phyloP scores from a whole-genome alignment of 495 filamentous ascomycete species.

The Talaromyces stipitatus region DNA sequence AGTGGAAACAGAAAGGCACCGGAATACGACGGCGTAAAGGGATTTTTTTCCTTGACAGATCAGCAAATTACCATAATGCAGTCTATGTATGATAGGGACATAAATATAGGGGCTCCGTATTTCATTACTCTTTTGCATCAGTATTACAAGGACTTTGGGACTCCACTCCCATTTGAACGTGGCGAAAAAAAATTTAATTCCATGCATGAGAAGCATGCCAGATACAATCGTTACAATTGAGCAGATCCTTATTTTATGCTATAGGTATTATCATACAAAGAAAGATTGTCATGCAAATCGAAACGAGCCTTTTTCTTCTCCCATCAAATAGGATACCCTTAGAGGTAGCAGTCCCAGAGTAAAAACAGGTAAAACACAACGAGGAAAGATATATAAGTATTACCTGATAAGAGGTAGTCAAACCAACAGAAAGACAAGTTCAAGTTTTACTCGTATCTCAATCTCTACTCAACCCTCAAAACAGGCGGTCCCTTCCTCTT shows the following conservation, averaged over 20 bases:
- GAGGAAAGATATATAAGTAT: no score
- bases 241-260: background rate
- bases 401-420: no score
- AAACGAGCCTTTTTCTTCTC: background rate
- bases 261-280: conserved; percentile 4
- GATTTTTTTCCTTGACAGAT: no score
- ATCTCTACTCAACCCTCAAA: conserved; percentile 69
- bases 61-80: background rate
- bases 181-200: no score
- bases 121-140: background rate
- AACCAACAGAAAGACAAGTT: background rate
- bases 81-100: background rate
- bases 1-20: no score
- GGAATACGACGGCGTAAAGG: no score
- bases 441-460: background rate
- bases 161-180: no score
- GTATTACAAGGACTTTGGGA: no score
- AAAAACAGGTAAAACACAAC: background rate
- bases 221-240: background rate
- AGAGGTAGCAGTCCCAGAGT: no score
- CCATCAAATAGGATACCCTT: no score
- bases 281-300: background rate
- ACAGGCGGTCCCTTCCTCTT: conserved; percentile 75
- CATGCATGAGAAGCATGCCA: no score
- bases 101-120: background rate